Evolutionary conservation across 2,329 filamentous ascomycete species (phyloP), one percentile per base, ranked within the genome.

Genomic region (Ilyonectria sp.): DNA sequence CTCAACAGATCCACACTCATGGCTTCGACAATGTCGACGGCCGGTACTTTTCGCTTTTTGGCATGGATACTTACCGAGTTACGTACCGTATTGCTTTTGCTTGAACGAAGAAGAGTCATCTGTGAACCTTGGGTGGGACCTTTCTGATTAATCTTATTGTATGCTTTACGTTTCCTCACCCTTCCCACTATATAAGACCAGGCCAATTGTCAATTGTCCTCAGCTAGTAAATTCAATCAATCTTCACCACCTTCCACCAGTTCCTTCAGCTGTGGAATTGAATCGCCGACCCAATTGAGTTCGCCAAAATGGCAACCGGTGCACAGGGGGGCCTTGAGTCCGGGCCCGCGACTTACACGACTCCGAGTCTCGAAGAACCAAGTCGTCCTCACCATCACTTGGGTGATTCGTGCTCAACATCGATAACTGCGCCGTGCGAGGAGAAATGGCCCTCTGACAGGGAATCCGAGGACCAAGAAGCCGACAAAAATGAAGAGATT

Each of bases 401-500:
- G 4, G 47, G 63, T 29, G 60, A 68, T 46, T 63, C 63, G 35
- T 43, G 56, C 9, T 69, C 73, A 29, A 69, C 66, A 46, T 75
- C 70, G 13, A 63, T 66, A 19, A 75, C 68, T 1, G 58, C 69
- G 9, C 54, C 62, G 3, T 71, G 46, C 43, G 67, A 70, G 0
- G 73, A 74, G 33, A 75, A 75, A 53, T 63, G 58, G n/a, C 40
- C 53, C 6, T 55, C 55, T 19, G 19, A 47, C n/a, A 35, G 47
- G 1, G 63, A 55, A 8, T 40, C 44, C 2, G 61, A 69, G 2
- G 57, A 65, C 1, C 33, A 59, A 2, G 67, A 72, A 1, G 65
- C 67, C 2, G n/a, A 13, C 1, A 43, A 54, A 2, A 52, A 70
- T 6, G 69, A 76, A 2, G 70, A 77, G 17, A 69, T 79, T 4